Base-by-base conservation (phyloP, 2,329 filamentous ascomycete genomes). In the Dryadomyces quercus-mongolicae region DNA sequence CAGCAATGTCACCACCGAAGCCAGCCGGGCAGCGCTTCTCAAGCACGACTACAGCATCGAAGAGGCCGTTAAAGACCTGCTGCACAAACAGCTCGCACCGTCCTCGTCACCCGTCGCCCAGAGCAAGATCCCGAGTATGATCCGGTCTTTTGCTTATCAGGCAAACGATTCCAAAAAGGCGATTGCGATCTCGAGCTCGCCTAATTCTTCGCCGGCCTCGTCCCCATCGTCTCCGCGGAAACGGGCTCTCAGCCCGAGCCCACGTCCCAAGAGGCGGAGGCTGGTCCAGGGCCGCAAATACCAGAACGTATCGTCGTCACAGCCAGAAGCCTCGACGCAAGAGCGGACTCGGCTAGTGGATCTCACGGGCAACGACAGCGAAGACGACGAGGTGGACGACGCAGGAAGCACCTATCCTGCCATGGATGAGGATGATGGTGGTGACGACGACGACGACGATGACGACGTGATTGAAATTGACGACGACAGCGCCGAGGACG, bases 371-470 rank as follows among this genome's bases (percentile, higher is more conserved):
- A 59, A 62, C 18, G 59, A 63, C 18, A 57, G 63, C 43, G 73
- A 74, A 45, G 64, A 66, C 9, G 70, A 69, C 52, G 62, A 70
- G 48, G 69, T 68, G 8, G 66, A 65, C 66, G 43, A 46, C 12
- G 43, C 16, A 18, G 18, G 38, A 50, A 46, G 18, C 34, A 15
- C 34, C 8, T 22, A 15, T 3, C 49, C 49, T 15, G 49, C 22
- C 9, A 25, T 51, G 4, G 43, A 52, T 1, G 45, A n/a, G n/a
- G n/a, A 31, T 52, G 4, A 46, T 66, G 20, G 2, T 5, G 21
- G 69, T 45, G 70, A 71, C 48, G 67, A 68, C 25, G 68, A 69
- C 42, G 58, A 58, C 22, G 57, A 56, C n/a, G 57, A 58, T 2
- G 54, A 60, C 10, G 49, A 16, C 12, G 48, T 25, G 6, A 51